Evolutionary conservation across 768 basidiomycete species (phyloP).

Genomic region (Boletus subparvulus): DNA sequence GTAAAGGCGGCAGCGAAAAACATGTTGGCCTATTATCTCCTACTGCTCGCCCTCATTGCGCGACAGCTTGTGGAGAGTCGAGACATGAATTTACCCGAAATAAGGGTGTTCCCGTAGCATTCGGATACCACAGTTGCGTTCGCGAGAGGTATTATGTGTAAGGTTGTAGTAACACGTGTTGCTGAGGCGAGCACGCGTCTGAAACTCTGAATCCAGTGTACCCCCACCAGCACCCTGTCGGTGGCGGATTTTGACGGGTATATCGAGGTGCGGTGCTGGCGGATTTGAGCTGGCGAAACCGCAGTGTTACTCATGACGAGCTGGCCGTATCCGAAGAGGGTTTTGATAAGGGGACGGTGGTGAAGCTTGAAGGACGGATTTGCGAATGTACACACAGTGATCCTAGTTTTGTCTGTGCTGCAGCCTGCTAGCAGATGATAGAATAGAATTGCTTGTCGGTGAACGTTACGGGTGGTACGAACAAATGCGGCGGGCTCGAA

Average conservation of each 20-base stretch:
- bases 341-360: not conserved
- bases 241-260: no score
- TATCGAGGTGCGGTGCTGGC: no score
- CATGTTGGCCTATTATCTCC: no score
- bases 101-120: not conserved
- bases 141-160: not conserved
- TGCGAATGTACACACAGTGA: not conserved
- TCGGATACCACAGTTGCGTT: not conserved
- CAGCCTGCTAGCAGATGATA: not conserved
- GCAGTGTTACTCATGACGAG: not conserved
- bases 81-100: not conserved
- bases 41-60: not conserved
- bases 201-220: no score
- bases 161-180: not conserved
- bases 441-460: not conserved
- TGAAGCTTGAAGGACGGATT: not conserved
- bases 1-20: no score
- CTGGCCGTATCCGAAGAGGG: not conserved
- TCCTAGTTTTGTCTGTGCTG: not conserved
- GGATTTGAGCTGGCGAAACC: no score
- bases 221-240: no score
- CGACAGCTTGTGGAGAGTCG: not conserved
- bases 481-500: not conserved
- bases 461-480: not conserved
- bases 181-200: no score